Percentiles rank a stretch among this genome's conserved stretches.
Conservation (phyloP, 352 stramenopile species). For the Pythium brassicae region DNA sequence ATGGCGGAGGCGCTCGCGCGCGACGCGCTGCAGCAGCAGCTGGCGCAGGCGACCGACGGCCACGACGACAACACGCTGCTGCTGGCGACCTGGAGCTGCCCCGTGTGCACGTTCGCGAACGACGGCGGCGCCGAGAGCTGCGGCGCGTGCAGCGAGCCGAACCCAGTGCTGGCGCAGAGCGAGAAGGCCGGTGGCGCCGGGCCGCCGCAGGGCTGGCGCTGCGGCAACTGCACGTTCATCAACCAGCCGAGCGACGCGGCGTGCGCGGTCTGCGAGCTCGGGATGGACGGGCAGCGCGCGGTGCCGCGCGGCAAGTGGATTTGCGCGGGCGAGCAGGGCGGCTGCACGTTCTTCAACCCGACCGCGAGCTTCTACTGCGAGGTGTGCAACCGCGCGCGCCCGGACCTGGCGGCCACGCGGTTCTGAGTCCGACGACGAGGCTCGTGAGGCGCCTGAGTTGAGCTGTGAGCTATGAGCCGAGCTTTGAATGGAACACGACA, state of each 20-base stretch:
- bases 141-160: conserved; percentile 59
- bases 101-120: conserved; percentile 81
- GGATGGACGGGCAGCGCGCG: conserved; percentile 69
- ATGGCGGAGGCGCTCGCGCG: conserved; percentile 63
- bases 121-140: conserved; percentile 33
- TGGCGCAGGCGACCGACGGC: conserved; percentile 9
- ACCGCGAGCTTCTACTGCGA: conserved; percentile 85
- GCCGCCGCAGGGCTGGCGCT: conserved; percentile 69
- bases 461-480: not conserved
- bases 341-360: conserved; percentile 86
- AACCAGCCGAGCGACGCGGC: conserved; percentile 68
- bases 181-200: conserved; percentile 17
- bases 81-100: conserved; percentile 48
- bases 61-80: no score
- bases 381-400: conserved; percentile 83
- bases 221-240: conserved; percentile 83
- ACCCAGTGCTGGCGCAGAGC: conserved; percentile 33
- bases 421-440: conserved; percentile 32
- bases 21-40: conserved; percentile 15
- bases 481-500: not conserved
- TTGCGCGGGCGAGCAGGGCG: conserved; percentile 75
- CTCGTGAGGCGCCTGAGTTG: not conserved
- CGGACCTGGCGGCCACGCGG: conserved; percentile 62
- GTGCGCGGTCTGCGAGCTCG: conserved; percentile 81
- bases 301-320: conserved; percentile 84